These are phyloP conservation scores for Chamaenerion angustifolium DNA, from an alignment of 345 rosid genomes.

Conservation along the genomic window DNA sequence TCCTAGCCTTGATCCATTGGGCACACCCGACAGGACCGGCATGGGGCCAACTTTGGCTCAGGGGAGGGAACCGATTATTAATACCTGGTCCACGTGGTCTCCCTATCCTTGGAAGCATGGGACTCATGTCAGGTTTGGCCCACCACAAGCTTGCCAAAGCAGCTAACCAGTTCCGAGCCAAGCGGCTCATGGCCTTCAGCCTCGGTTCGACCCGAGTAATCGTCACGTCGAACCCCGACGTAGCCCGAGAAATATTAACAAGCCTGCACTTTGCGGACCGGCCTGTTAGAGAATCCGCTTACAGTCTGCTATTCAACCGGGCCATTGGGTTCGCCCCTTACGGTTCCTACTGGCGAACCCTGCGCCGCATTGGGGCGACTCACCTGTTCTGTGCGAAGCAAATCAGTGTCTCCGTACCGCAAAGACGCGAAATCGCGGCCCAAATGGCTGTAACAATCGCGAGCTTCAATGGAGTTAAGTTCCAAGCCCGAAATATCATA, in stretches of 20 bases:
- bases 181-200: slow-evolving; percentile 41
- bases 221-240: slow-evolving; percentile 28
- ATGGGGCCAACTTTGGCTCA: slow-evolving; percentile 27
- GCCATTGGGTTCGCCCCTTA: slow-evolving; percentile 51
- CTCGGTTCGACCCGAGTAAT: slow-evolving; percentile 28
- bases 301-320: slow-evolving; percentile 31
- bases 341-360: slow-evolving; percentile 38
- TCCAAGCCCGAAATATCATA: slow-evolving; percentile 19
- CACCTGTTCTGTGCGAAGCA: slow-evolving; percentile 42
- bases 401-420: slow-evolving; percentile 19
- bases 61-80: not conserved
- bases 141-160: slow-evolving; percentile 35
- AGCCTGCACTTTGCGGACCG: slow-evolving; percentile 39
- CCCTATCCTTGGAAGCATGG: slow-evolving; percentile 38
- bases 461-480: not conserved
- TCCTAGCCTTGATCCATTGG: slow-evolving; percentile 22
- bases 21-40: slow-evolving; percentile 37
- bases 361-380: slow-evolving; percentile 32
- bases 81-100: slow-evolving; percentile 38
- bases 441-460: slow-evolving; percentile 24
- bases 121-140: slow-evolving; percentile 32
- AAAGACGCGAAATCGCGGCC: slow-evolving; percentile 18
- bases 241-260: slow-evolving; percentile 37
- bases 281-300: slow-evolving; percentile 41
- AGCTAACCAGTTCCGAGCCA: slow-evolving; percentile 15